Evolutionary conservation across 208 protist genomes (phyloP).

Genomic region (Balamuthia mandrillaris): DNA sequence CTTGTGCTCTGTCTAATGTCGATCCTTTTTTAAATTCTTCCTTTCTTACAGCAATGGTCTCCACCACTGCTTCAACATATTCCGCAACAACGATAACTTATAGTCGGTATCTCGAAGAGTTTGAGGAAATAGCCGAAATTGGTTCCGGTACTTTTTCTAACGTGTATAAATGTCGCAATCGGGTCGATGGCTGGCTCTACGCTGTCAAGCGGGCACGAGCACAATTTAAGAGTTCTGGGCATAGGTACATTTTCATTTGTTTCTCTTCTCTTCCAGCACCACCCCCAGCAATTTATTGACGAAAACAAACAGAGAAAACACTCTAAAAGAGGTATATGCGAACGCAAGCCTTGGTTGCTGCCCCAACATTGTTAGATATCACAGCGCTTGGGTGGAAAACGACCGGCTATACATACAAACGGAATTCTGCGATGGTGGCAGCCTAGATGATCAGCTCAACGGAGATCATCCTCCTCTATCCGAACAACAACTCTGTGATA

Average conservation of each 20-base stretch:
- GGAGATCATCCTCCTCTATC: background rate
- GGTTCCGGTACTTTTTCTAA: conserved; percentile 25
- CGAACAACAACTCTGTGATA: conserved; percentile 3
- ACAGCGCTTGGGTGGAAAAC: conserved; percentile 2
- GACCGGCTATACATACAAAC: conserved; percentile 38
- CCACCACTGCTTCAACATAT: too few species aligned
- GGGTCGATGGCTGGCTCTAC: conserved; percentile 32
- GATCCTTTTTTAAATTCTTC: too few species aligned
- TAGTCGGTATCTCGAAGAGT: conserved; percentile 25
- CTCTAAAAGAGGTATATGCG: conserved; percentile 40
- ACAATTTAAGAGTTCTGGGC: background rate
- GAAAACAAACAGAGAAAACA: too few species aligned
- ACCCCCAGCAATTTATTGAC: too few species aligned
- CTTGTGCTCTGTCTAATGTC: too few species aligned
- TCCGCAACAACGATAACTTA: too few species aligned
- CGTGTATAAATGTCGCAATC: conserved; percentile 26
- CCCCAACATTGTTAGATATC: conserved; percentile 17
- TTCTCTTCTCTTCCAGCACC: too few species aligned
- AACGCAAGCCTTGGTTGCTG: background rate
- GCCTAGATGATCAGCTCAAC: conserved; percentile 6
- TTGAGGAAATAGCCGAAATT: conserved; percentile 24
- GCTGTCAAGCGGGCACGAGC: conserved; percentile 30
- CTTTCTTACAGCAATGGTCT: too few species aligned
- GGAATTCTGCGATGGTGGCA: conserved; percentile 21
- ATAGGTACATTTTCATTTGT: too few species aligned